These are phyloP conservation scores for Exophiala viscosa DNA, from an alignment of 2,329 filamentous ascomycete genomes.

Conservation along the genomic window DNA sequence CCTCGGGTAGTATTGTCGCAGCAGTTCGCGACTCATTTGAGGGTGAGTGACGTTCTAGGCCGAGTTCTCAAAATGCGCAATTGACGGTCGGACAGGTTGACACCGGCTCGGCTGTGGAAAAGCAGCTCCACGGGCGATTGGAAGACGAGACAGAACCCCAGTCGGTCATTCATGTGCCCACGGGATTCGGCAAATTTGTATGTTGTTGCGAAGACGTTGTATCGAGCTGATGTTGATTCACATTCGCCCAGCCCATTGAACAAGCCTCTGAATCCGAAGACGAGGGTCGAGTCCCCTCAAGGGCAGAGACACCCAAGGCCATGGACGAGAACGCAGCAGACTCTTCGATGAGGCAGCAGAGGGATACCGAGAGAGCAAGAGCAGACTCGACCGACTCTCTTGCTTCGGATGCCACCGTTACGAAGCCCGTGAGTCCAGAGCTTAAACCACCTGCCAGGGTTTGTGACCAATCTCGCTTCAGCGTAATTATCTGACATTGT, in stretches of 20 bases:
- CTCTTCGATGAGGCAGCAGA: not conserved
- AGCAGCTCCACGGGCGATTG: constrained; percentile 37
- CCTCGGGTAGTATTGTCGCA: constrained; percentile 11
- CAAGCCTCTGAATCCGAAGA: constrained; percentile 3
- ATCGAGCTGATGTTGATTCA: not conserved
- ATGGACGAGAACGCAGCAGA: constrained; percentile 3
- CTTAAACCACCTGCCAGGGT: constrained; percentile 10
- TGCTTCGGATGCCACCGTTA: constrained; percentile 22
- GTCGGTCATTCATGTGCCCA: constrained; percentile 87
- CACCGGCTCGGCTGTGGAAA: constrained; percentile 38
- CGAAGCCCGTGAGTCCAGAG: constrained; percentile 5
- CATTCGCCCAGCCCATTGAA: constrained; percentile 7
- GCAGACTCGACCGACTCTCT: constrained; percentile 18
- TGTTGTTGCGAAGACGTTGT: not conserved
- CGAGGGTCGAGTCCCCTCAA: not conserved
- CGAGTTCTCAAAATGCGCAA: not conserved
- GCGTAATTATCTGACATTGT: not conserved
- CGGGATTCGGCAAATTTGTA: constrained; percentile 70
- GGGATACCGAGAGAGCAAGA: constrained; percentile 17
- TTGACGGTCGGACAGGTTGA: constrained; percentile 41
- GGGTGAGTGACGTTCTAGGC: constrained; percentile 6
- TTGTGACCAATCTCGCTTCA: not conserved
- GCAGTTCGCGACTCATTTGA: constrained; percentile 14
- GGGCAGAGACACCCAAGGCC: not conserved
- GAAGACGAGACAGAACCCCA: constrained; percentile 68